Conservation (phyloP, 1,139 yeast species). For the Pichia cactophila region DNA sequence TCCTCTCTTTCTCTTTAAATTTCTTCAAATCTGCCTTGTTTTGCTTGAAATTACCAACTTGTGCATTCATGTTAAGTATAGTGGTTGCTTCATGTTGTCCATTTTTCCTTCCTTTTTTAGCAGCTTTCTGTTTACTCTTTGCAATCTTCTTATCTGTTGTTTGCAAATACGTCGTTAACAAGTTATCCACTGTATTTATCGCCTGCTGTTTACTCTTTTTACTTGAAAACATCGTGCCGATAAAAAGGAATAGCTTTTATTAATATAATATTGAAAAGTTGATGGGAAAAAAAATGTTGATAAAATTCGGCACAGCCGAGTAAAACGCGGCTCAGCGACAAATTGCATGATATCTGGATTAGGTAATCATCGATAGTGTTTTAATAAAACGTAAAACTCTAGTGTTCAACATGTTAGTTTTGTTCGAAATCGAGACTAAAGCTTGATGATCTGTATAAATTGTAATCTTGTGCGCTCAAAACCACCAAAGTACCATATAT, state of each 20-base stretch:
- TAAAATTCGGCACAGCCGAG: not conserved
- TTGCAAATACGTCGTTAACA: conserved; percentile 23
- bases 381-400: too few species aligned
- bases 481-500: too few species aligned
- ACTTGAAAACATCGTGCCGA: conserved; percentile 20
- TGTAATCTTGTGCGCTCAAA: too few species aligned
- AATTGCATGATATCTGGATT: too few species aligned
- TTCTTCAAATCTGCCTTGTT: conserved; percentile 6
- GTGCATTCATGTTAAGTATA: conserved; percentile 7
- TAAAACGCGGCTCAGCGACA: too few species aligned
- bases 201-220: conserved; percentile 19
- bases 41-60: conserved; percentile 8
- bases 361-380: too few species aligned
- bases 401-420: too few species aligned
- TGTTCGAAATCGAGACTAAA: too few species aligned
- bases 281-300: not conserved
- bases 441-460: too few species aligned
- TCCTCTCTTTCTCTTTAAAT: conserved; percentile 10
- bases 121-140: conserved; percentile 1
- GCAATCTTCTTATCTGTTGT: conserved; percentile 13
- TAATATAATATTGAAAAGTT: not conserved
- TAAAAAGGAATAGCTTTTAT: not conserved
- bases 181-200: conserved; percentile 20
- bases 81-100: conserved; percentile 11
- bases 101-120: not conserved